Evolutionary conservation across 1,284 basidiomycete genomes (phyloP), one percentile per base, ranked within the genome.

Genomic region (Trichosporon sp.): DNA sequence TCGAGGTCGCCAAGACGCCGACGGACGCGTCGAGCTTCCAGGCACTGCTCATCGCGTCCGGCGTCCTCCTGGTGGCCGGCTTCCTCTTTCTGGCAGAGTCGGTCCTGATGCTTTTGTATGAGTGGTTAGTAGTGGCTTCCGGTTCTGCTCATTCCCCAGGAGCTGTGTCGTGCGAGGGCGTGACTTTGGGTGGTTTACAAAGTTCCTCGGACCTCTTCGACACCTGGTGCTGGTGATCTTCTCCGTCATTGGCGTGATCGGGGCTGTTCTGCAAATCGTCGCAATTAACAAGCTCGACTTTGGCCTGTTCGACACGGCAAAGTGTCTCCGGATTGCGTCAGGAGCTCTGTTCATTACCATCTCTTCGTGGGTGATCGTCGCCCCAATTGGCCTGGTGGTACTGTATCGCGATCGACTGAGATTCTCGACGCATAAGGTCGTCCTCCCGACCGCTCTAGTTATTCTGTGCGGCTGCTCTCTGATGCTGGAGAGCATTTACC

Each of bases 41-140:
- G 51, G 42, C 31, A 6, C 62, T 66, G 23, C 65, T 70, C 7
- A 70, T 70, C 65, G 53, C 38, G 23, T 64, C 63, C 0, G 68
- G 68, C 42, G 65, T 70, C 1, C 29, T 70, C 15, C 27, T 62
- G n/a, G 62, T 70, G 12, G 68, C 65, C 0, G 68, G 62, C 15
- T 70, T 70, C 42, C 65, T 70, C 21, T 70, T 70, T 42, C 35
- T 70, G 11, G 65, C 53, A 25, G 68, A 70, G 53, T 65, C 65
- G 1, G 38, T 67, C 5, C 63, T 70, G 27, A 21, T 38, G 29
- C 62, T 70, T 21, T 38, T 70, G 9, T 70, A 63, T 32, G 65
- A 70, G n/a, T 70, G 65, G 65, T 60, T 18, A n/a, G 58, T 60
- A 15, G 18, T 11, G 7, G 47, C n/a, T 8, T 51, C 1, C 7